Evolutionary conservation across 139 green algal genomes (phyloP).

Genomic region (Chlamydomonas incerta): DNA sequence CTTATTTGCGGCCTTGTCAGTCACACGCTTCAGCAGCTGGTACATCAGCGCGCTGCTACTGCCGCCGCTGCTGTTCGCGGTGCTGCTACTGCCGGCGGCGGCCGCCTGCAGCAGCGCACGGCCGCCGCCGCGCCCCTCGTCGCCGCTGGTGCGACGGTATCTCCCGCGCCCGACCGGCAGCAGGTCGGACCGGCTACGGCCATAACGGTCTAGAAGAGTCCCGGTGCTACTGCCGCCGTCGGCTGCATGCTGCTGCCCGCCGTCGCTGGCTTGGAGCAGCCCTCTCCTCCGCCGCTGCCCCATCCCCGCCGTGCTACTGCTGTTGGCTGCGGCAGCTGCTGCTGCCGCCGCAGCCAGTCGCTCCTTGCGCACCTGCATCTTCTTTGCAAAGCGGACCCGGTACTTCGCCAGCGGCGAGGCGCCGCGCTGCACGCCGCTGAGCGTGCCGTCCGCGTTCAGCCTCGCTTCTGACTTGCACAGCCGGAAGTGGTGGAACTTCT

Average conservation of each 20-base stretch:
- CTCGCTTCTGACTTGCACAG: constrained; percentile 25
- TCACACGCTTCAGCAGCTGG: constrained; percentile 13
- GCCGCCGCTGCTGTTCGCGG: background rate
- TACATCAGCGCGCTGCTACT: constrained; percentile 15
- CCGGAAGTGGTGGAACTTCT: constrained; percentile 34
- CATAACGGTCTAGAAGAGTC: too few species aligned
- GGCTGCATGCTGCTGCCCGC: too few species aligned
- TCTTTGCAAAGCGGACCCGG: constrained; percentile 3
- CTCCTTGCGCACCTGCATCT: background rate
- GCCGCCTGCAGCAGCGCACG: too few species aligned
- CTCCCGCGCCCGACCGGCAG: too few species aligned
- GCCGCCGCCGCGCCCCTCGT: too few species aligned
- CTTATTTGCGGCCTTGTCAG: background rate
- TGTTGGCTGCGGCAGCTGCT: background rate
- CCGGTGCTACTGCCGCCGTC: too few species aligned
- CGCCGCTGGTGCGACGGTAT: too few species aligned
- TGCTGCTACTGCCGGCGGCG: too few species aligned
- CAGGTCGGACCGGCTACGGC: too few species aligned
- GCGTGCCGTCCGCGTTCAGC: background rate
- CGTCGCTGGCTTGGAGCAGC: too few species aligned
- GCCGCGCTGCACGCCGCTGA: background rate
- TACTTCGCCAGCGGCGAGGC: background rate
- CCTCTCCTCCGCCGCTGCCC: too few species aligned
- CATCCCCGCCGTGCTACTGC: background rate
- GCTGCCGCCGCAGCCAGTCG: background rate